A percentile compares a stretch with the other conserved stretches of the same genome.
Evolutionary conservation across 305 asterid genomes (phyloP).

Genomic region (Solanum hybrid): DNA sequence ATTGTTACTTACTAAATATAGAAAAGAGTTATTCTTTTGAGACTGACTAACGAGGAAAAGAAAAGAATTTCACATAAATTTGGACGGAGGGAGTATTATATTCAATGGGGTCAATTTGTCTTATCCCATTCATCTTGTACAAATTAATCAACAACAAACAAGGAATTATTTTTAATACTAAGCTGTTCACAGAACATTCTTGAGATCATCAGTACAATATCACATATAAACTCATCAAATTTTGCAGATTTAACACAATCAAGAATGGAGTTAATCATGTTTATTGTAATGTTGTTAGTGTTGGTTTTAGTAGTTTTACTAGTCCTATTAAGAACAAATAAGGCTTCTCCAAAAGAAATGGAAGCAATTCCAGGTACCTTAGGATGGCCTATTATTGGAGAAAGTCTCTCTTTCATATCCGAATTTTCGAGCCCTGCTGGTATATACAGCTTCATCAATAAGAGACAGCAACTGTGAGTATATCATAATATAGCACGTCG

Average conservation of each 20-base stretch:
- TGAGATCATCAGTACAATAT: not conserved
- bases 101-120: not conserved
- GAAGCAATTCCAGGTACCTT: slow-evolving; percentile 57
- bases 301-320: slow-evolving; percentile 27
- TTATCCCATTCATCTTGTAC: not conserved
- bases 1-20: not conserved
- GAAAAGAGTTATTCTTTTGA: not conserved
- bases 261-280: slow-evolving; percentile 18
- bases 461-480: slow-evolving; percentile 58
- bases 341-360: slow-evolving; percentile 50
- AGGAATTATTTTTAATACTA: not conserved
- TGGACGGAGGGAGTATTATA: not conserved
- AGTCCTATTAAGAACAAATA: slow-evolving; percentile 20
- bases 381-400: slow-evolving; percentile 81
- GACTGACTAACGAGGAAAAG: not conserved
- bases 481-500: not conserved
- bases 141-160: not conserved
- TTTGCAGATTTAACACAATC: not conserved
- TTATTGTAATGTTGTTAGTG: slow-evolving; percentile 23
- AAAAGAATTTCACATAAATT: not conserved
- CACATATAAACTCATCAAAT: not conserved
- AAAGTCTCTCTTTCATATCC: slow-evolving; percentile 54
- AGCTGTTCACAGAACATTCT: not conserved
- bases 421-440: slow-evolving; percentile 61
- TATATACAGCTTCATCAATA: slow-evolving; percentile 59